These are phyloP conservation scores for Oryza longistaminata DNA, from an alignment of 176 grass and related monocot species.

Conservation along the genomic window DNA sequence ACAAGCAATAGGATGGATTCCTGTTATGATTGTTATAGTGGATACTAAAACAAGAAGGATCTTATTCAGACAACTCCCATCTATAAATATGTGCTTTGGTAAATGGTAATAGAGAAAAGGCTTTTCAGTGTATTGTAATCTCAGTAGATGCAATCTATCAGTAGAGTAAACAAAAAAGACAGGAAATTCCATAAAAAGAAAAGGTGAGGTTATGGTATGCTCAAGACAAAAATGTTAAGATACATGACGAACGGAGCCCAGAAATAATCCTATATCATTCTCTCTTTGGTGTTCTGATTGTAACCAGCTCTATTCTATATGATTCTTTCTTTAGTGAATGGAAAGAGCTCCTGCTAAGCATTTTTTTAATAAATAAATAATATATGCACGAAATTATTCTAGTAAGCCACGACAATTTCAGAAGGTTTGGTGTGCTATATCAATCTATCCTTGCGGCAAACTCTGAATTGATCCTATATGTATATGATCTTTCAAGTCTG, in stretches of 20 bases:
- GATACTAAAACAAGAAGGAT: background rate
- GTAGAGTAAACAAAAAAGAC: background rate
- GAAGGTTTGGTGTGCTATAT: background rate
- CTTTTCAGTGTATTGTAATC: background rate
- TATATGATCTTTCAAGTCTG: background rate
- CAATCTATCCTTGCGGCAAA: background rate
- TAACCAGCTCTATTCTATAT: background rate
- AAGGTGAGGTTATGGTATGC: background rate
- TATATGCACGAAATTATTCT: background rate
- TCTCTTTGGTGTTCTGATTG: background rate
- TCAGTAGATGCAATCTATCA: background rate
- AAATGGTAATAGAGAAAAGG: background rate
- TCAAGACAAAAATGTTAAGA: background rate
- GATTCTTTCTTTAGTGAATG: background rate
- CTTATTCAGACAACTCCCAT: background rate
- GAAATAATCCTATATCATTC: background rate
- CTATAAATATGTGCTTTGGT: background rate
- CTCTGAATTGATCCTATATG: background rate
- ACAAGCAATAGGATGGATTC: background rate
- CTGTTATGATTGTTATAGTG: background rate
- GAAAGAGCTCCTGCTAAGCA: background rate
- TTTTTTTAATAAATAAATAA: background rate
- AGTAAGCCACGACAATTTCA: background rate
- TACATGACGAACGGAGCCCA: background rate
- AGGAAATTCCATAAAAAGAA: background rate